Evolutionary conservation across 768 basidiomycete species (phyloP).

Genomic region (Boletus coccyginus): DNA sequence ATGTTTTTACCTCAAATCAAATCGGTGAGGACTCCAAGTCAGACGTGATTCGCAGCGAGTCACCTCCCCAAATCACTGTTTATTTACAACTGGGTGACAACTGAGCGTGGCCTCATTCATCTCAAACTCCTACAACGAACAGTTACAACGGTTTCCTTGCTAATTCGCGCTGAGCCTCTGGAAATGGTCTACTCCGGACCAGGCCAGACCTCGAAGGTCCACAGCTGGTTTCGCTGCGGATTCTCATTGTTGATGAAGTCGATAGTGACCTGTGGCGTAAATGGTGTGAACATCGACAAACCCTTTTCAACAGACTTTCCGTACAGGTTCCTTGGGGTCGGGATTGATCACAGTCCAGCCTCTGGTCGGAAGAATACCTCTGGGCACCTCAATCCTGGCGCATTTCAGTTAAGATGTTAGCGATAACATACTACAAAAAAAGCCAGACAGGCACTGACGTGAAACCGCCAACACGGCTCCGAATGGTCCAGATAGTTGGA

Average conservation of each 20-base stretch:
- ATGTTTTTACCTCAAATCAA: too few relatives aligned
- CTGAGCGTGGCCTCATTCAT: too few relatives aligned
- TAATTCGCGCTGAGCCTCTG: background rate
- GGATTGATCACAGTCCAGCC: background rate
- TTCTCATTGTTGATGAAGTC: background rate
- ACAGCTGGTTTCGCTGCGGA: background rate
- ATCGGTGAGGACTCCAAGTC: too few relatives aligned
- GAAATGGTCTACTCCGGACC: background rate
- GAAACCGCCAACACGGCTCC: background rate
- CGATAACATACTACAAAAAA: background rate
- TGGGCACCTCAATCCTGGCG: background rate
- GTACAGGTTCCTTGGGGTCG: background rate
- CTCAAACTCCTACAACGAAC: background rate
- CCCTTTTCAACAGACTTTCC: background rate
- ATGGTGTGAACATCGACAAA: constrained; percentile 1
- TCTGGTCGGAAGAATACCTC: background rate
- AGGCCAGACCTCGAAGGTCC: background rate
- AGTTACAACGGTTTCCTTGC: background rate
- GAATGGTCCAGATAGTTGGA: background rate
- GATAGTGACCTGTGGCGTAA: background rate
- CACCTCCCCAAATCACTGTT: too few relatives aligned
- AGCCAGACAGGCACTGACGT: background rate
- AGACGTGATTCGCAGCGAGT: too few relatives aligned
- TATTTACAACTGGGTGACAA: too few relatives aligned
- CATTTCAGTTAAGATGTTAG: background rate